These are phyloP conservation scores for Coniferiporia sulphurascens DNA, from an alignment of 1,284 basidiomycete genomes.

Conservation along the genomic window DNA sequence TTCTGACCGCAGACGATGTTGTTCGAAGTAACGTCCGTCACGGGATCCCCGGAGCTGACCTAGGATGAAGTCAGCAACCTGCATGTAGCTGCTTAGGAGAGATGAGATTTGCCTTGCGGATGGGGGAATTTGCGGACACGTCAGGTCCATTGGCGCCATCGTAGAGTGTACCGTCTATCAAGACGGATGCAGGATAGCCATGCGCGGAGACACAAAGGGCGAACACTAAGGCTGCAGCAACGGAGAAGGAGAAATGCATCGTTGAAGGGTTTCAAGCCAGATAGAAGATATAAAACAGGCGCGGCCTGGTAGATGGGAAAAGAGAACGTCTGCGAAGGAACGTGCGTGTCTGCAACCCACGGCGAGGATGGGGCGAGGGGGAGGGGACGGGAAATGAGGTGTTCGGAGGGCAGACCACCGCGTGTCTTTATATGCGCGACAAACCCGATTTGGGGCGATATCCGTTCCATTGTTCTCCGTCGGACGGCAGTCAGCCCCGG, in stretches of 20 bases:
- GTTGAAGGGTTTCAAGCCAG: background rate
- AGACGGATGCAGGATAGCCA: background rate
- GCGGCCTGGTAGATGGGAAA: background rate
- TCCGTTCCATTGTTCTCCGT: background rate
- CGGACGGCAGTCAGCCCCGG: background rate
- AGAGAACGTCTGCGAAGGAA: background rate
- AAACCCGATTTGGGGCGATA: too few relatives aligned
- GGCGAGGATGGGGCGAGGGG: background rate
- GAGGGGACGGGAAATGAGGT: background rate
- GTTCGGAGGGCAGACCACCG: background rate
- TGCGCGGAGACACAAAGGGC: constrained; percentile 7
- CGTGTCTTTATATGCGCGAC: background rate
- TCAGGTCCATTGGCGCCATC: constrained; percentile 10
- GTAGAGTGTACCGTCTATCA: constrained; percentile 13
- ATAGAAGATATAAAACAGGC: background rate
- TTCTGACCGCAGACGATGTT: constrained; percentile 11
- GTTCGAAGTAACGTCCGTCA: constrained; percentile 12
- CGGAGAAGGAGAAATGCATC: constrained; percentile 1
- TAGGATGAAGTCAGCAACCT: background rate
- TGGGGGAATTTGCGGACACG: constrained; percentile 8
- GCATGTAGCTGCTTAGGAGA: background rate
- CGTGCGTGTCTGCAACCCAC: background rate
- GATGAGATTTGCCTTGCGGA: constrained; percentile 9
- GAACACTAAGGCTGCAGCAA: constrained; percentile 2
- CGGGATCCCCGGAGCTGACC: constrained; percentile 11